Base-by-base conservation (phyloP, 306 rosid species). In the Vigna hirtella region DNA sequence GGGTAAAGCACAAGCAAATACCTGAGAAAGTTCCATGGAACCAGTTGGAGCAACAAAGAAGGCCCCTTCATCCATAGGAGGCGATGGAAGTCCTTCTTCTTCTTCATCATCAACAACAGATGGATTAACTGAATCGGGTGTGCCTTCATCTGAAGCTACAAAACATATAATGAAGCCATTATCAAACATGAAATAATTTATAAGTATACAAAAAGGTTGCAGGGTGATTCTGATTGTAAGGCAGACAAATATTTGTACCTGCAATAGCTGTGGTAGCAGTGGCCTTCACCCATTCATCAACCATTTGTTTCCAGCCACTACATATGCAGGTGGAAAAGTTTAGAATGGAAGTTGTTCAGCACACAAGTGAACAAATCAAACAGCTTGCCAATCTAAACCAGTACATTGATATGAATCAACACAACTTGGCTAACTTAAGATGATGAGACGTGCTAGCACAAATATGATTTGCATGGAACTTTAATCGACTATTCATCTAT, bases 51-150 rank as follows among this genome's bases (percentile, higher is more conserved):
- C 71, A 7, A 90, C 83, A 79, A 93, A 84, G 85, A 93, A 88
- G 56, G 82, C 93, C 34, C 88, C 90, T 59, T 91, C 98, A 66
- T 95, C 99, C 83, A 95, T 32, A 53, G 99, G 99, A 85, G 97
- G 97, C 50, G 94, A 93, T 18, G 99, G 97, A 64, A 95, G 94
- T 63, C 99, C 98, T 73, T 87, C 97, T 56, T 90, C 81, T 22
- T 57, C 81, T 6, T 58, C 82, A 6, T 79, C 70, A 3, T 62
- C 93, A 47, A 88, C 80, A 13, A 77, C 85, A 50, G 96, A 85
- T 10, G 94, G 93, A 77, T 90, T 81, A 34, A 79, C 79, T 13
- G 96, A 91, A 78, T 93, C 98, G 0, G 98, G 93, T 38, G 96
- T 91, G 63, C 86, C 91, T 66, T 85, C 92, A 70, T 87, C 96